Base-by-base conservation (phyloP, 2,329 filamentous ascomycete genomes). In the Diplocarpon rosae region DNA sequence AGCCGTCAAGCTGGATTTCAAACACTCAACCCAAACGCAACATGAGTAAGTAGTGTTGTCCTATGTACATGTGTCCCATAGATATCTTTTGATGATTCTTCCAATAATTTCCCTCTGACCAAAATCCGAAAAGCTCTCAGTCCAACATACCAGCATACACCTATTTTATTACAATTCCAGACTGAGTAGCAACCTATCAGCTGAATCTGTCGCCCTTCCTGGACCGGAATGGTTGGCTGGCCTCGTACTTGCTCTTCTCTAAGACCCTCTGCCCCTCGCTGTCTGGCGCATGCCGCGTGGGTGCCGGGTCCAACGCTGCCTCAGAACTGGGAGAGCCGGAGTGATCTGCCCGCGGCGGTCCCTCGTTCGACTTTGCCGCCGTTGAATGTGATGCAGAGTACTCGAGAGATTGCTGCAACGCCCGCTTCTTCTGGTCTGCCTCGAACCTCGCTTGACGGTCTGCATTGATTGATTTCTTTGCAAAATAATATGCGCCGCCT, bases 191-290 rank as follows among this genome's bases (percentile, higher is more conserved):
- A 38, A 31, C 20, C 20, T 24, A 39, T 60, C 33, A 84, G 75
- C 69, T 71, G 59, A 98, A 93, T 29, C 92, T 75, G 67, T 96
- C 89, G 3, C 92, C 92, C 63, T 87, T 93, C 49, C 72, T 76
- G 65, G 82, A 83, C 56, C 76, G 70, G 65, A 82, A 96, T 44
- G 88, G 83, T 55, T 76, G 72, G 42, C 69, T 71, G 28, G 84
- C 81, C 68, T 96, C 89, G 65, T 93, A 96, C 67, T 94, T 95
- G 63, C 86, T 84, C 71, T 87, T 93, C 64, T 89, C 85, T 30
- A 69, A 58, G 20, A 84, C 69, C 52, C 74, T 70, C 60, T 87
- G 72, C 35, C 70, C 66, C 61, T 85, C 83, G 34, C 76, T 84
- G 52, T 80, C 72, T 1, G 85, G 83, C 48, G 83, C 84, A 66